Percentiles rank a stretch among this genome's conserved stretches.
Conservation (phyloP, 192 early-diverging fungal species). For the Coemansia sp. region DNA sequence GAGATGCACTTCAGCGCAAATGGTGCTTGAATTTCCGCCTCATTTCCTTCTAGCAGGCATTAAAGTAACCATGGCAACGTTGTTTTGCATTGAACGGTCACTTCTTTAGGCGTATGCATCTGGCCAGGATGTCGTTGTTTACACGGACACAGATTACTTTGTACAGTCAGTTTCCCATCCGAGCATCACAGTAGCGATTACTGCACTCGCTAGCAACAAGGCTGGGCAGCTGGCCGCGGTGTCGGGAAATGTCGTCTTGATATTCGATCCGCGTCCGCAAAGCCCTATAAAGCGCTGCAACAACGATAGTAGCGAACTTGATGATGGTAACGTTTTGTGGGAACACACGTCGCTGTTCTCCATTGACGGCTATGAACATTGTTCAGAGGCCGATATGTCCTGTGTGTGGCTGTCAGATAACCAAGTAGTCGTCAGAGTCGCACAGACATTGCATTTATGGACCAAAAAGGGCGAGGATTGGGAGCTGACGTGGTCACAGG, state of each 20-base stretch:
- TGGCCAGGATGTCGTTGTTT: conserved; percentile 41
- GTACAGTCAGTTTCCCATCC: conserved; percentile 34
- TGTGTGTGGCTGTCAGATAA: conserved; percentile 29
- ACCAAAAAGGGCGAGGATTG: conserved; percentile 11
- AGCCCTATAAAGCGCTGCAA: background rate
- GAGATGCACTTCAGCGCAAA: background rate
- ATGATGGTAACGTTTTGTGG: conserved; percentile 15
- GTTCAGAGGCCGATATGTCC: background rate
- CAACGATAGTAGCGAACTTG: background rate
- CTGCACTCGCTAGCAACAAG: conserved; percentile 12
- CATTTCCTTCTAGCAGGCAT: background rate
- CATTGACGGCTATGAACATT: background rate
- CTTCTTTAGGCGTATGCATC: conserved; percentile 42
- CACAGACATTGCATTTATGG: conserved; percentile 18
- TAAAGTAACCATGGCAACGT: background rate
- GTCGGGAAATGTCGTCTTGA: conserved; percentile 7
- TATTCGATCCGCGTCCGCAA: conserved; percentile 16
- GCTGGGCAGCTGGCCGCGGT: conserved; percentile 26
- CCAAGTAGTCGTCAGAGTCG: conserved; percentile 15
- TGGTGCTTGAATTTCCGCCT: background rate
- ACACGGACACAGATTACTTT: conserved; percentile 17
- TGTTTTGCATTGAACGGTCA: background rate
- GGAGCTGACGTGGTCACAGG: conserved; percentile 9
- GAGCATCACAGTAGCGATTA: conserved; percentile 14
- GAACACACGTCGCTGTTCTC: conserved; percentile 10